A percentile compares a stretch with the other conserved stretches of the same genome.
Evolutionary conservation across 306 rosid species (phyloP).

Genomic region (Mucuna pruriens): DNA sequence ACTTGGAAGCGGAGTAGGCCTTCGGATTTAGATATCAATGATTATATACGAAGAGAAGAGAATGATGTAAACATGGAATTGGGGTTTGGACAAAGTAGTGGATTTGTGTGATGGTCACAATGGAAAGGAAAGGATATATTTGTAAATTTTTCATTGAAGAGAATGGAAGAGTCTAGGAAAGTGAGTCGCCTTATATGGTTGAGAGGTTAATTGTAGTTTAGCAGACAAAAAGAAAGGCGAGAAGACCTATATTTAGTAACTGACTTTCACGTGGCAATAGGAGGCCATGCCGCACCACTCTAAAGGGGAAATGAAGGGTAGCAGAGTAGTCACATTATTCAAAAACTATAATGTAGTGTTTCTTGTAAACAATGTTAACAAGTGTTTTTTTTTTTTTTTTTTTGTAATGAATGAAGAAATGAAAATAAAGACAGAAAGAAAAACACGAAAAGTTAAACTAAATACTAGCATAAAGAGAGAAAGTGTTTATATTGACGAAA

Average conservation of each 20-base stretch:
- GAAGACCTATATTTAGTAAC: not conserved
- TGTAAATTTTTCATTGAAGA: constrained; percentile 5
- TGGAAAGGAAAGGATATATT: not conserved
- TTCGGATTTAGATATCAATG: not conserved
- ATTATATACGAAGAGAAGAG: not conserved
- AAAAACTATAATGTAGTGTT: too few relatives aligned
- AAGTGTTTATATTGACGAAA: too few relatives aligned
- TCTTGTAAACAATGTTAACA: too few relatives aligned
- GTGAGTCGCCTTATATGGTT: too few relatives aligned
- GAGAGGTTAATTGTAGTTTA: constrained; percentile 22
- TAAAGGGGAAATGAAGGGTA: too few relatives aligned
- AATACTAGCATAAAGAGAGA: too few relatives aligned
- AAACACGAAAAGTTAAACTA: too few relatives aligned
- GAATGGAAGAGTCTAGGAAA: too few relatives aligned
- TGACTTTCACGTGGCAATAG: not conserved
- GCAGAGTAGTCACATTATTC: too few relatives aligned
- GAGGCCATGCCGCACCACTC: not conserved
- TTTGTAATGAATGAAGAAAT: too few relatives aligned
- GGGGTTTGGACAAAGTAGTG: not conserved
- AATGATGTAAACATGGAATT: not conserved
- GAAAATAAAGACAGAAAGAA: too few relatives aligned
- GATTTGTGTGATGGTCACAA: not conserved
- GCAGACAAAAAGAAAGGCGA: not conserved
- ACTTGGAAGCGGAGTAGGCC: constrained; percentile 20
- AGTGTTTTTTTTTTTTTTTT: too few relatives aligned